Base-by-base conservation (phyloP, 208 protist species). In the Leishmania guyanensis region DNA sequence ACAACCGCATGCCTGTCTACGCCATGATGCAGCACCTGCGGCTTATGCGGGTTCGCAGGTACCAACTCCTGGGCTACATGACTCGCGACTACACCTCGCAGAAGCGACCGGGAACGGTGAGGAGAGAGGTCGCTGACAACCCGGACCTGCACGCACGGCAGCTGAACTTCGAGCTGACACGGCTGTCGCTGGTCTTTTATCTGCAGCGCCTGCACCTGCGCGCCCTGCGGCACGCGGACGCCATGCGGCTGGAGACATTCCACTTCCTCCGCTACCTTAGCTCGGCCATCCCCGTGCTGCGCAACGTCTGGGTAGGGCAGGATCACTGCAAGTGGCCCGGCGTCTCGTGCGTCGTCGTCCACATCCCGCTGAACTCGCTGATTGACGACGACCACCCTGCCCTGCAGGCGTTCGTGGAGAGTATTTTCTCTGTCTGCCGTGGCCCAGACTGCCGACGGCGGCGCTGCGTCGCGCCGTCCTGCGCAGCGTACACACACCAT, bases 241-340 rank as follows among this genome's bases (percentile, higher is more conserved):
- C 88, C 46, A 93, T 93, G 90, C 83, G 86, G 58, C 76, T 93
- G 43, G 88, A 93, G 69, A 91, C 90, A 33, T 70, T 93, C 6
- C 90, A 93, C 70, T 91, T 89, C 58, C 78, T 93, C 46, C 84
- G 85, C 20, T 66, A 86, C 53, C 69, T 93, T 33, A 77, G 80
- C 48, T 74, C 72, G 10, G 53, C 85, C 8, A 83, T 93, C 26
- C 88, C 90, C 16, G 75, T 68, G 64, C 84, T 93, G 66, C 79
- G 77, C 10, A 74, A 69, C 12, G 70, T 90, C 10, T 93, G 90
- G 90, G 75, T 65, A 5, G 90, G 90, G 17, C 88, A 90, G 43
- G 86, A 93, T 80, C 81, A 84, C 62, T 93, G 90, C 75, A 70
- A 36, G 46, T 93, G 90, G 90, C 74, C 75, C 4, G 90, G 90